Conservation (phyloP, 2,329 filamentous ascomycete genomes). For the Beauveria asiatica region DNA sequence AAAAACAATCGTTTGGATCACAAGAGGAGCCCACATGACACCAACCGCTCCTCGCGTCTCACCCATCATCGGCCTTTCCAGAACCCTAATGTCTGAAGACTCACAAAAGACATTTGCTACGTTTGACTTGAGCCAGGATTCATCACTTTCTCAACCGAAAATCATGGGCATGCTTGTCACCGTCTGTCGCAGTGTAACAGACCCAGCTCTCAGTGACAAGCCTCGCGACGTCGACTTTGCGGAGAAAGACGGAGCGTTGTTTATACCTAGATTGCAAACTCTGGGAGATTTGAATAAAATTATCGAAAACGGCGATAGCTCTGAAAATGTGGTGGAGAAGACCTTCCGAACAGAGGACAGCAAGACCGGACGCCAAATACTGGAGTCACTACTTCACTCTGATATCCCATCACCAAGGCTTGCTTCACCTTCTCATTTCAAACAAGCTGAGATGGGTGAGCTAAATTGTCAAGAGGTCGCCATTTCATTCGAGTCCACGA, state of each 20-base stretch:
- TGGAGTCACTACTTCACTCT: background rate
- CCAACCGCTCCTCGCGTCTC: constrained; percentile 27
- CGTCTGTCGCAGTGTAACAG: constrained; percentile 20
- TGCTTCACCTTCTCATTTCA: background rate
- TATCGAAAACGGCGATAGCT: constrained; percentile 28
- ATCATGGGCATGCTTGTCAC: constrained; percentile 17
- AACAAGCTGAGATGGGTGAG: background rate
- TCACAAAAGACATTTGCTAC: constrained; percentile 33
- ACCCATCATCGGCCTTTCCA: constrained; percentile 36
- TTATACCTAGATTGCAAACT: constrained; percentile 36
- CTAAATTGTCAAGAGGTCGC: constrained; percentile 29
- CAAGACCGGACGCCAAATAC: background rate
- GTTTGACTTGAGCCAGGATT: constrained; percentile 29
- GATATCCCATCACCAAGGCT: background rate
- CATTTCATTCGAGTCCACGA: constrained; percentile 29
- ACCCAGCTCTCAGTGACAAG: constrained; percentile 3
- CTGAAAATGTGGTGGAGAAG: constrained; percentile 8
- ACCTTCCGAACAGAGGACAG: constrained; percentile 15
- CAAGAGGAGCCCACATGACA: constrained; percentile 31
- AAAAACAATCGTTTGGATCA: constrained; percentile 39
- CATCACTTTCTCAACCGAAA: constrained; percentile 13
- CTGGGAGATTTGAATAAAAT: constrained; percentile 32
- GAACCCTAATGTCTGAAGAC: constrained; percentile 42
- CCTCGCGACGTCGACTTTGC: constrained; percentile 36
- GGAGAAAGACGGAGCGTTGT: constrained; percentile 28